Evolutionary conservation across 805 yeast genomes (phyloP), one percentile per base, ranked within the genome.

Genomic region (Yarrowia sp.): DNA sequence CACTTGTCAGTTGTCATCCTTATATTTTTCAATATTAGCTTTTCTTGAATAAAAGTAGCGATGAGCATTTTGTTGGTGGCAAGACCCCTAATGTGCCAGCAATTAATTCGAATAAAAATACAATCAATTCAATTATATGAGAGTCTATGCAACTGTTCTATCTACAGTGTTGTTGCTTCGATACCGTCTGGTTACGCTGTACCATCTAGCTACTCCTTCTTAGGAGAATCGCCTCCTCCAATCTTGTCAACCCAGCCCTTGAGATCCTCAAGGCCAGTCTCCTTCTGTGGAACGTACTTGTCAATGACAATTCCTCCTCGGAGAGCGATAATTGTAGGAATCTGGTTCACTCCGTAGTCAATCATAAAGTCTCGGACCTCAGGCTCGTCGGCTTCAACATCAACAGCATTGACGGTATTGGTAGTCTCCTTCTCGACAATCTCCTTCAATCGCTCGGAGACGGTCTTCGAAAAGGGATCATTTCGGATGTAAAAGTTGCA

Each of bases 401-500:
- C 92, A 8, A 87, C 95, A 77, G 85, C 77, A 70, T 84, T 83
- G 38, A 89, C 79, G 47, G 75, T 76, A 65, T 81, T 79, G 50
- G 80, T 82, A 51, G 85, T 82, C 64, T 81, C 83, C 57, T 75
- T 74, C 22, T 79, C 76, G 9, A 85, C 80, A 5, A 84, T 78
- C 53, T 81, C 73, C 69, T 84, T 86, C 66, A 90, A 76, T 1
- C 86, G 81, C 18, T 84, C 83, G 1, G 93, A 87, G 42, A 88
- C 79, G 66, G 80, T 80, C 71, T 87, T 85, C 67, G 88, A 84
- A 28, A 81, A 77, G 3, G 81, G 77, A 69, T 88, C 90, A 9
- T 90, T 90, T 65, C 84, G 72, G 47, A 83, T 78, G 0, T 92
- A 88, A 76, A 90, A 90, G 74, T 90, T 87, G 70, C 89, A 78